Percentiles rank a stretch among this genome's conserved stretches.
phyloP scores from a whole-genome alignment of 768 basidiomycete species.

The Dioszegia hungarica region DNA sequence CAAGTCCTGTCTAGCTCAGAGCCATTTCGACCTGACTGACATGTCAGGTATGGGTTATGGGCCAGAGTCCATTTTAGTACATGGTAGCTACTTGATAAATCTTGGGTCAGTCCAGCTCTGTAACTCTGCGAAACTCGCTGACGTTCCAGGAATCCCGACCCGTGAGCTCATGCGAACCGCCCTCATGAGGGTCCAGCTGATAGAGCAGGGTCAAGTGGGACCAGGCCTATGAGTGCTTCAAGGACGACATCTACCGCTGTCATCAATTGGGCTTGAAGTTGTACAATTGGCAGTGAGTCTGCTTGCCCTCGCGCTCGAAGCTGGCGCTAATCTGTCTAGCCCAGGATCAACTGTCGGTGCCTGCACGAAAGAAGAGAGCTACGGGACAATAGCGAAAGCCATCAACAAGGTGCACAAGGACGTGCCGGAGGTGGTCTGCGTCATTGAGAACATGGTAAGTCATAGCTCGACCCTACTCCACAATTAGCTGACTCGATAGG shows the following conservation, averaged over 20 bases:
- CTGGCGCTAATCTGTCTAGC: conserved; percentile 48
- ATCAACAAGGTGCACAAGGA: conserved; percentile 68
- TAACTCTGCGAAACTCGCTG: not conserved
- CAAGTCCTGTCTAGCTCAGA: conserved; percentile 9
- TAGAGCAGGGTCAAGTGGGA: conserved; percentile 39
- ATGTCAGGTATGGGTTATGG: conserved; percentile 58
- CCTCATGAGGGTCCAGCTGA: not conserved
- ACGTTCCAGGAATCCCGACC: conserved; percentile 58
- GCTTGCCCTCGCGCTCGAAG: not conserved
- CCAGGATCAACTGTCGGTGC: conserved; percentile 78
- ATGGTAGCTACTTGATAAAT: conserved; percentile 81
- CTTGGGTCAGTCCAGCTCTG: conserved; percentile 53
- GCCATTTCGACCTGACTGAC: not conserved
- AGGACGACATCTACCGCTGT: conserved; percentile 75
- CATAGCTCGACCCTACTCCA: not conserved
- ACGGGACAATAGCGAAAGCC: conserved; percentile 63
- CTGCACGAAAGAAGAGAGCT: conserved; percentile 59
- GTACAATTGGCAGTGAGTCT: conserved; percentile 79
- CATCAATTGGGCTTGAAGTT: conserved; percentile 66
- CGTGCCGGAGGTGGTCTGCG: conserved; percentile 59
- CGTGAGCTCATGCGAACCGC: conserved; percentile 51
- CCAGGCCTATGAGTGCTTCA: conserved; percentile 58
- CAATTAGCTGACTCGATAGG: conserved; percentile 53
- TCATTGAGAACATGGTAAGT: conserved; percentile 77
- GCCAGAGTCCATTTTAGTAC: conserved; percentile 64